Conservation (phyloP, 495 filamentous ascomycete genomes). For the Penicillium angulare region DNA sequence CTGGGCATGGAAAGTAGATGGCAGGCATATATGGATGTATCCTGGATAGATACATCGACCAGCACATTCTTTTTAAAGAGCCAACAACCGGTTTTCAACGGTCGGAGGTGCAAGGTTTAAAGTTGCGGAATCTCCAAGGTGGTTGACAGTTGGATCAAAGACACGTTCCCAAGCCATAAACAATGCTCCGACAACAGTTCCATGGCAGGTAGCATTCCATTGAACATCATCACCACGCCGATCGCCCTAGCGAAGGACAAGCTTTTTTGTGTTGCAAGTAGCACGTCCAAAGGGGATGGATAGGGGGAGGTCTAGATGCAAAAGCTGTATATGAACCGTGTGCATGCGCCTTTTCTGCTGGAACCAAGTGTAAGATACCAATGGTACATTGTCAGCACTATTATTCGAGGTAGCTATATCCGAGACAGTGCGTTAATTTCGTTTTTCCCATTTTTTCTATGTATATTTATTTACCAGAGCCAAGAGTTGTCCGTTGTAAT, state of each 20-base stretch:
- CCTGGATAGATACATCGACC: too few species aligned
- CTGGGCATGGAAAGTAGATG: too few species aligned
- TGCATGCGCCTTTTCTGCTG: too few species aligned
- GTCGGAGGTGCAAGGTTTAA: background rate
- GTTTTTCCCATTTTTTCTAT: background rate
- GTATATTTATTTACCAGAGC: background rate
- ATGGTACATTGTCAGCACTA: too few species aligned
- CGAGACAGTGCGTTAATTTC: background rate
- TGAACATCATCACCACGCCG: background rate
- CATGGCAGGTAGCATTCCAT: background rate
- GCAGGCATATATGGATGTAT: too few species aligned
- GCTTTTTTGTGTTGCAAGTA: background rate
- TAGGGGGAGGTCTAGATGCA: background rate
- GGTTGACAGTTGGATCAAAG: background rate
- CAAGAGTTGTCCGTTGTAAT: background rate
- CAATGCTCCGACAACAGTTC: background rate
- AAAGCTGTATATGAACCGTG: background rate
- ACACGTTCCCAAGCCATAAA: too few species aligned
- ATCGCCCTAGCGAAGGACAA: background rate
- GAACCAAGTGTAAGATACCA: too few species aligned
- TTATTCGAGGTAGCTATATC: too few species aligned
- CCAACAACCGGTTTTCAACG: too few species aligned
- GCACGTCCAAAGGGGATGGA: background rate
- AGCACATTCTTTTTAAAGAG: too few species aligned
- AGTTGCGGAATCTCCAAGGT: background rate